A percentile compares a stretch with the other conserved stretches of the same genome.
These are phyloP conservation scores for Arthrobotrys musiformis DNA, from an alignment of 2,329 filamentous ascomycete species.

Conservation along the genomic window DNA sequence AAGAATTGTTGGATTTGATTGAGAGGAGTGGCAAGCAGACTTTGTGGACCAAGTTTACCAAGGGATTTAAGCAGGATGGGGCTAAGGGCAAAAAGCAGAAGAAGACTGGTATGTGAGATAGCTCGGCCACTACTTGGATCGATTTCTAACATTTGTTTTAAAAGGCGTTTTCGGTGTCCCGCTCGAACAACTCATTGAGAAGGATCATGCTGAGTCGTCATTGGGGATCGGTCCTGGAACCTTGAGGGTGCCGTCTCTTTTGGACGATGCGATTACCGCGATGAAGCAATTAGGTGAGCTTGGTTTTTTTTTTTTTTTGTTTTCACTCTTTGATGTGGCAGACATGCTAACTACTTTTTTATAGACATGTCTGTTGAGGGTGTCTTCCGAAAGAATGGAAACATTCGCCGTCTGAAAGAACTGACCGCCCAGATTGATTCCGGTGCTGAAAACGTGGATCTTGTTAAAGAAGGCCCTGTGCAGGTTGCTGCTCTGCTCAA, in stretches of 20 bases:
- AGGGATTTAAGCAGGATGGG: conserved; percentile 86
- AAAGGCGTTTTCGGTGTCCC: conserved; percentile 81
- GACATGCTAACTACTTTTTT: neutral
- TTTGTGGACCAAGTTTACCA: conserved; percentile 98
- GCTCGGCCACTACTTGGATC: neutral
- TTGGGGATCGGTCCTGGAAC: conserved; percentile 93
- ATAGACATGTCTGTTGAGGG: conserved; percentile 94
- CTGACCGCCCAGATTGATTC: conserved; percentile 86
- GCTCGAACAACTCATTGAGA: conserved; percentile 87
- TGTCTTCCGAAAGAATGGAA: conserved; percentile 98
- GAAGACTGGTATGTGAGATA: conserved; percentile 70
- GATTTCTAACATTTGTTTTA: conserved; percentile 45
- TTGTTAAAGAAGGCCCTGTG: conserved; percentile 88
- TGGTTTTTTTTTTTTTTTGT: no score
- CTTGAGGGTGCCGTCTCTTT: conserved; percentile 87
- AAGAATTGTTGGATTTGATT: conserved; percentile 90
- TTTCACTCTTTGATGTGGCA: neutral
- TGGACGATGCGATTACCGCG: conserved; percentile 92
- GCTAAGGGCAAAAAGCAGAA: conserved; percentile 79
- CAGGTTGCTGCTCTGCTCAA: conserved; percentile 94
- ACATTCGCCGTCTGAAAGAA: conserved; percentile 92
- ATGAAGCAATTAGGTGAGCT: conserved; percentile 84
- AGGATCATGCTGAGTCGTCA: conserved; percentile 95
- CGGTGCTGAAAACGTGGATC: conserved; percentile 84
- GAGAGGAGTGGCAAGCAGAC: conserved; percentile 88